A percentile compares a stretch with the other conserved stretches of the same genome.
Conservation (phyloP, 805 yeast species). For the Candida berthetii region DNA sequence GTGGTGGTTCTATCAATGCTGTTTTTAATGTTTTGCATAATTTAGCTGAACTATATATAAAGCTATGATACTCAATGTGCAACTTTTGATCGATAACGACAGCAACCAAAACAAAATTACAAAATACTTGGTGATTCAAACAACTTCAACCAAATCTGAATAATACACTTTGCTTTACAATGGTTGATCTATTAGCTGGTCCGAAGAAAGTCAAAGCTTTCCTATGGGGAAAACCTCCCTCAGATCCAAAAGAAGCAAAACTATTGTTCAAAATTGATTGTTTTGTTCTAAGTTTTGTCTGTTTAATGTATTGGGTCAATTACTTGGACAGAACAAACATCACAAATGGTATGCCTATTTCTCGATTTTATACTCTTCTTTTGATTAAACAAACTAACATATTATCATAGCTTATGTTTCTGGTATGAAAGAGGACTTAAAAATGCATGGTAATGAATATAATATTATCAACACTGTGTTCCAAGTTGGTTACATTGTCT, state of each 20-base stretch:
- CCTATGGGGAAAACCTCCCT: slow-evolving; percentile 4
- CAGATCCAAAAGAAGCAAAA: slow-evolving; percentile 3
- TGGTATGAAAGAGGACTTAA: slow-evolving; percentile 56
- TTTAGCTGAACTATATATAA: too few species aligned
- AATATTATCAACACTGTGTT: slow-evolving; percentile 50
- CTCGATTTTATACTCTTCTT: too few species aligned
- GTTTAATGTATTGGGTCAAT: slow-evolving; percentile 26
- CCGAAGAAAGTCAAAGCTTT: slow-evolving; percentile 10
- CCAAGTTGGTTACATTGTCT: slow-evolving; percentile 55
- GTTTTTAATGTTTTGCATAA: too few species aligned
- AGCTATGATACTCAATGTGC: too few species aligned
- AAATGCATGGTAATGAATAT: slow-evolving; percentile 40
- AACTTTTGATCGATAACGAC: too few species aligned
- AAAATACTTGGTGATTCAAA: too few species aligned
- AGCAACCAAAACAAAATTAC: too few species aligned
- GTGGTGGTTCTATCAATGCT: too few species aligned
- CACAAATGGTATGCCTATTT: slow-evolving; percentile 35
- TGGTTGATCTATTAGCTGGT: slow-evolving; percentile 4
- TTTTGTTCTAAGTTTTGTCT: slow-evolving; percentile 1
- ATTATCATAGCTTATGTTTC: slow-evolving; percentile 40
- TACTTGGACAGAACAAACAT: slow-evolving; percentile 54
- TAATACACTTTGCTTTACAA: neutral
- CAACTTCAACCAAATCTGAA: too few species aligned
- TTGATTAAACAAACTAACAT: too few species aligned
- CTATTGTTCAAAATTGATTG: slow-evolving; percentile 3